phyloP scores from a whole-genome alignment of 495 filamentous ascomycete genomes.

The Aspergillus cavernicola region DNA sequence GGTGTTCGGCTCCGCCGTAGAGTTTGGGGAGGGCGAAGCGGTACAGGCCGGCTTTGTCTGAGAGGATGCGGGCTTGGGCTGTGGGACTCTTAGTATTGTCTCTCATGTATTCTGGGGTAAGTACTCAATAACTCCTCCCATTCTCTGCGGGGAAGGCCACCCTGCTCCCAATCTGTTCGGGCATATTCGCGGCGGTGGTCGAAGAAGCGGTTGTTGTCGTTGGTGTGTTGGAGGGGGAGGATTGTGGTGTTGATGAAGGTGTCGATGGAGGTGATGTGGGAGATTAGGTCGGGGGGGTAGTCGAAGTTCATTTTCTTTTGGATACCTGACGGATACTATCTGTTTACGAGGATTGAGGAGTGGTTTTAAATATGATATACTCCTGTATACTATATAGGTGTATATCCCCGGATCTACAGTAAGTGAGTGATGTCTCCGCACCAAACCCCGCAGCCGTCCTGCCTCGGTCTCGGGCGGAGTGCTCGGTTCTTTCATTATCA shows the following conservation, averaged over 20 bases:
- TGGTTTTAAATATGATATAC: neutral
- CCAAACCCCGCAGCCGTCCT: neutral
- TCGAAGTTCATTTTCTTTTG: conserved; percentile 50
- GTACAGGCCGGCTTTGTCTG: conserved; percentile 54
- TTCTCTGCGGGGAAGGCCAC: conserved; percentile 50
- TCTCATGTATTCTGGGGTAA: neutral
- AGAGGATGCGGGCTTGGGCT: conserved; percentile 37
- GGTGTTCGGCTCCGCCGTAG: conserved; percentile 50
- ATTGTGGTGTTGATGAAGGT: conserved; percentile 52
- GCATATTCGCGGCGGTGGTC: conserved; percentile 56
- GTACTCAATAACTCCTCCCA: conserved; percentile 50
- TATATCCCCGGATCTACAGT: too few species aligned
- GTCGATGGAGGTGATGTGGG: conserved; percentile 46
- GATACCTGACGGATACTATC: too few species aligned
- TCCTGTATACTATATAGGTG: neutral
- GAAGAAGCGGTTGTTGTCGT: conserved; percentile 60
- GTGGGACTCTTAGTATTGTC: neutral
- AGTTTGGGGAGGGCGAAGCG: conserved; percentile 51
- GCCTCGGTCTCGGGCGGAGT: conserved; percentile 7
- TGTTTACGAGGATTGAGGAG: neutral
- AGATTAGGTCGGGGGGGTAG: conserved; percentile 43
- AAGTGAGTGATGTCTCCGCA: neutral
- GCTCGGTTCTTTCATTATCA: neutral
- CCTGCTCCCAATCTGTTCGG: conserved; percentile 51
- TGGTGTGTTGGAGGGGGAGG: conserved; percentile 43